Percentiles rank a stretch among this genome's conserved stretches.
These are phyloP conservation scores for Talaromyces atroroseus DNA, from an alignment of 2,329 filamentous ascomycete species.

Conservation along the genomic window DNA sequence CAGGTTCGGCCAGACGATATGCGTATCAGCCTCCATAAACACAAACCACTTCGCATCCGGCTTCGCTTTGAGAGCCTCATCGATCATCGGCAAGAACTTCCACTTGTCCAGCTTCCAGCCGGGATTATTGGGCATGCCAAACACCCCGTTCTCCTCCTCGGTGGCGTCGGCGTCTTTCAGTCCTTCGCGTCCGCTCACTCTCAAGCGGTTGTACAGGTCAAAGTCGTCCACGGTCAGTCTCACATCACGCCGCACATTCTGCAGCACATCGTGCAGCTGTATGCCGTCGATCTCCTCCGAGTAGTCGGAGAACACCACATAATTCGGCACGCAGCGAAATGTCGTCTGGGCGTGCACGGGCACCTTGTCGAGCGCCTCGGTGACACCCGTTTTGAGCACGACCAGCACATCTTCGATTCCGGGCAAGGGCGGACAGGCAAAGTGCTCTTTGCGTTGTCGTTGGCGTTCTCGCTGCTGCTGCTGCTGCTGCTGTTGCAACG, in stretches of 20 bases:
- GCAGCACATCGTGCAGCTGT: constrained; percentile 47
- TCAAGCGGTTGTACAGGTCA: constrained; percentile 47
- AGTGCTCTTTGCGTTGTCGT: background rate
- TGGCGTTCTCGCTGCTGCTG: constrained; percentile 3
- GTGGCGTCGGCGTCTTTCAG: constrained; percentile 34
- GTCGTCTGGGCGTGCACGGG: constrained; percentile 52
- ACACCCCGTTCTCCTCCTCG: constrained; percentile 35
- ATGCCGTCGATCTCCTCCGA: constrained; percentile 48
- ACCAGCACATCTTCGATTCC: constrained; percentile 51
- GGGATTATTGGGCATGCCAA: constrained; percentile 43
- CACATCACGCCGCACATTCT: constrained; percentile 37
- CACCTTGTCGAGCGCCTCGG: constrained; percentile 51
- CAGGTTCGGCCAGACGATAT: constrained; percentile 50
- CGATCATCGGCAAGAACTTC: constrained; percentile 54
- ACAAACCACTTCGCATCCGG: constrained; percentile 53
- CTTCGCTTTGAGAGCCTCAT: constrained; percentile 41
- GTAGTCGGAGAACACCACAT: constrained; percentile 56
- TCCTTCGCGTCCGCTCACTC: constrained; percentile 38
- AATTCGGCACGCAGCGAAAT: constrained; percentile 51
- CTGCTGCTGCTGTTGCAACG: background rate
- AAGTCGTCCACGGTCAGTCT: constrained; percentile 44
- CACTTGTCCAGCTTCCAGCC: constrained; percentile 53
- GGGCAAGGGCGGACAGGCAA: constrained; percentile 30
- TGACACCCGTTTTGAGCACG: constrained; percentile 54
- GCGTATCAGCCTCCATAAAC: constrained; percentile 57